These are phyloP conservation scores for Citrus hindsii DNA, from an alignment of 345 rosid genomes.

Conservation along the genomic window DNA sequence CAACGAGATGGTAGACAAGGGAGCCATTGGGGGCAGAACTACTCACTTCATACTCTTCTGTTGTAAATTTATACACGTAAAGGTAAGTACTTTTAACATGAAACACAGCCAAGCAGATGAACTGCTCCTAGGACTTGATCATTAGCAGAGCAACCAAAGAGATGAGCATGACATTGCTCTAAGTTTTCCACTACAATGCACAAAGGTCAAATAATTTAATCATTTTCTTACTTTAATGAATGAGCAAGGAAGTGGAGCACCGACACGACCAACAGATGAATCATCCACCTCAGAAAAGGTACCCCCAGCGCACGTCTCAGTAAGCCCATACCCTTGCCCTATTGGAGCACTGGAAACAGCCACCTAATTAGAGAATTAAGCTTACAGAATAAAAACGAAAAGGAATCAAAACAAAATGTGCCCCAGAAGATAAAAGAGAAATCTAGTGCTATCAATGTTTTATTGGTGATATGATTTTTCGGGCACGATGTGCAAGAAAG, in stretches of 20 bases:
- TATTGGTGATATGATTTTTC: not conserved
- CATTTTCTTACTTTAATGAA: slow-evolving; percentile 69
- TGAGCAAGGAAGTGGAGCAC: slow-evolving; percentile 95
- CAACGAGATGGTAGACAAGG: not conserved
- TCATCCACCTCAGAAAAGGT: slow-evolving; percentile 97
- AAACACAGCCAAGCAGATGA: not conserved
- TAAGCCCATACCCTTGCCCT: slow-evolving; percentile 98
- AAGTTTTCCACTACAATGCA: not conserved
- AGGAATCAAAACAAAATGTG: not conserved
- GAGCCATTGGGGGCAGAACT: not conserved
- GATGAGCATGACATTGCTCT: not conserved
- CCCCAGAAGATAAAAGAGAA: not conserved
- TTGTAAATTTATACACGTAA: not conserved
- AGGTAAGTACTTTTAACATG: not conserved
- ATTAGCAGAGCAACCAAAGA: not conserved
- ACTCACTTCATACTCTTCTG: not conserved
- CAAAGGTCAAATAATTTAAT: not conserved
- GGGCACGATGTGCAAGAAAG: not conserved
- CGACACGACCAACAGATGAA: slow-evolving; percentile 94
- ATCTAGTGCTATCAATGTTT: not conserved
- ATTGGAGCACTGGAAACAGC: slow-evolving; percentile 78
- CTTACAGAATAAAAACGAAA: slow-evolving; percentile 1
- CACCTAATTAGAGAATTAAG: slow-evolving; percentile 1
- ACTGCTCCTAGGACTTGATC: slow-evolving; percentile 1
- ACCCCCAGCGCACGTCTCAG: slow-evolving; percentile 99